phyloP scores from a whole-genome alignment of 441 rosid species.

The Adansonia madagascariensis region DNA sequence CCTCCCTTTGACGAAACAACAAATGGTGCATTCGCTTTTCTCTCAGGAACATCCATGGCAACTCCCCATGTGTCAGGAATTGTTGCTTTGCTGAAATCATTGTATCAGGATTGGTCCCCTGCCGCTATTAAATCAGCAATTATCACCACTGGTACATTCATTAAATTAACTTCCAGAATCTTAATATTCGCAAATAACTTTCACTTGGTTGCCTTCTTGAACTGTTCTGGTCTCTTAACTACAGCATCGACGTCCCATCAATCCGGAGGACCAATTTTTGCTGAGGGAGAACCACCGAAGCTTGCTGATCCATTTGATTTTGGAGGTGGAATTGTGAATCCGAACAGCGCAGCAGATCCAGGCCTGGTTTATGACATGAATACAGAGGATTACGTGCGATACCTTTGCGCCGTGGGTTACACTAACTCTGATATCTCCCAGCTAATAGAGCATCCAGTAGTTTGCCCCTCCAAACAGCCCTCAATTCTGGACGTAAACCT shows the following conservation, averaged over 20 bases:
- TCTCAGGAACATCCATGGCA: constrained; percentile 84
- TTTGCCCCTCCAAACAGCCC: constrained; percentile 35
- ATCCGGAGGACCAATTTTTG: constrained; percentile 32
- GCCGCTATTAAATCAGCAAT: constrained; percentile 85
- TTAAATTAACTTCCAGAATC: background rate
- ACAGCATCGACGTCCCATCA: constrained; percentile 46
- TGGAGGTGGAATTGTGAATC: constrained; percentile 47
- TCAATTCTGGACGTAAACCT: constrained; percentile 24
- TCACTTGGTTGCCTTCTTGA: background rate
- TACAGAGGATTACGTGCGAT: constrained; percentile 37
- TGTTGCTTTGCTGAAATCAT: constrained; percentile 68
- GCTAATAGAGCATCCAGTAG: constrained; percentile 31
- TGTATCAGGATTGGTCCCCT: constrained; percentile 72
- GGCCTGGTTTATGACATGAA: constrained; percentile 52
- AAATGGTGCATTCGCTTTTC: constrained; percentile 38
- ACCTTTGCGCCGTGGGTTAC: constrained; percentile 33
- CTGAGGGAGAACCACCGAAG: constrained; percentile 41
- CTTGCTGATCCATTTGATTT: constrained; percentile 46
- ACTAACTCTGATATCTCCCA: constrained; percentile 36
- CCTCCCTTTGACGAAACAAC: constrained; percentile 44
- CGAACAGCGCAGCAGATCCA: constrained; percentile 41
- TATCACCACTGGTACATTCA: constrained; percentile 70
- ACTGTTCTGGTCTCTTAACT: constrained; percentile 1
- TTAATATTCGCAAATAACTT: background rate
- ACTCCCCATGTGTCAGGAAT: constrained; percentile 79